Evolutionary conservation across 768 basidiomycete genomes (phyloP), one percentile per base, ranked within the genome.

Genomic region (Mycena capillaripes): DNA sequence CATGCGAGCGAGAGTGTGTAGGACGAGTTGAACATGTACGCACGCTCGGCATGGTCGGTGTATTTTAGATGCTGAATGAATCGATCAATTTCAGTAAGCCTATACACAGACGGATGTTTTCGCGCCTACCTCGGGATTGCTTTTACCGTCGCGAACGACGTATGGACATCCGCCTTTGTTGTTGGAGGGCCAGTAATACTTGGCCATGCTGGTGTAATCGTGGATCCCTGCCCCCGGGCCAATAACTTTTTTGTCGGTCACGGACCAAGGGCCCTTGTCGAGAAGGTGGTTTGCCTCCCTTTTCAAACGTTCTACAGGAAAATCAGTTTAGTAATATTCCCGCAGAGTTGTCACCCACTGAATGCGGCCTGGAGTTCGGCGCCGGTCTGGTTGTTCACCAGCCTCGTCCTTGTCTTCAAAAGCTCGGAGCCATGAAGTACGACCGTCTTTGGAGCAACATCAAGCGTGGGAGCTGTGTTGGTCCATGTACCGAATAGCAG

Each of bases 201-300:
- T 16, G 23, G 59, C 59, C 42, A 19, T 16, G 42, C 59, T 60
- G 59, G 6, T 30, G 59, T 60, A 60, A 46, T 60, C 59, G 59
- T 42, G 40, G 17, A 44, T 44, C 21, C 12, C 56, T 42, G 25
- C 38, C 40, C 59, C 38, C 16, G 59, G 59, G 16, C 16, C 16
- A 19, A 29, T 14, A n/a, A 60, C 12, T 60, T 60, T 60, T 27
- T 60, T 60, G 40, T 42, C 29, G 12, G 42, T 46, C 17, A 60
- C 59, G 23, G 59, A 44, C 59, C 59, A 60, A 17, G 59, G 59
- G 27, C 59, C 59, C 59, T 58, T 56, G 32, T 44, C 44, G 44
- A 44, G 44, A 21, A 44, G 44, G 44, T 44, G 44, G 17, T 44
- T 44, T 44, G 44, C 44, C 16, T 44, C 44, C 44, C 44, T 44